Evolutionary conservation across 305 asterid genomes (phyloP), one percentile per base, ranked within the genome.

Genomic region (Caryopteris hybrid): DNA sequence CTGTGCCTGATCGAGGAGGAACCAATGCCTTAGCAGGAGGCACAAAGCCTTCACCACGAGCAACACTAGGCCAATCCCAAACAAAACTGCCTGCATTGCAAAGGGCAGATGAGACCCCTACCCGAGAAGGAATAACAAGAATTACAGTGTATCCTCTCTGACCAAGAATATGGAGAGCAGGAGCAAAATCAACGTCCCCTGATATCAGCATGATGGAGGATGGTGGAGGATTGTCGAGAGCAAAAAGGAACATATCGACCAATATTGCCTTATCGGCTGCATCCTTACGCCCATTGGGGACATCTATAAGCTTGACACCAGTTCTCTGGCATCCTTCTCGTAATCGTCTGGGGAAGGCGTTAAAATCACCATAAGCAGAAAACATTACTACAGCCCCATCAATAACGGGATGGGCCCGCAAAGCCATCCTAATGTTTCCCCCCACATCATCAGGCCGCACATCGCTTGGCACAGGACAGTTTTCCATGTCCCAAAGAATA

Each of bases 301-400:
- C 94, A 41, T 95, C 99, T 52, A 89, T 66, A 61, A 95, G 97
- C 70, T 85, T 95, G 45, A 95, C 95, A 46, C 99, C 97, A 16
- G 99, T 95, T 64, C 97, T 86, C 68, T 92, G 99, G 80, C 96
- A 95, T 23, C 98, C 99, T 79, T 92, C 98, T 59, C 99, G 78
- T 51, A 95, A 34, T 47, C 96, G 77, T 69, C 95, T 87, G 0
- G 99, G 95, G 45, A 95, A 89, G 60, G 91, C 83, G 48, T 90
- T 92, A 48, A 92, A 95, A 83, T 92, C 98, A 42, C 97, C 98
- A 34, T 79, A 92, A 2, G 99, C 97, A 12, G 98, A 89, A 66
- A 94, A 86, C 78, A 81, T 47, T 25, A 87, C 85, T 66, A 95
- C 92, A 8, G 92, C 94, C 50, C 99, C 98, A 39, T 58, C 76